A percentile compares a stretch with the other conserved stretches of the same genome.
phyloP scores from a whole-genome alignment of 305 asterid species.

The Solanum chacoense region DNA sequence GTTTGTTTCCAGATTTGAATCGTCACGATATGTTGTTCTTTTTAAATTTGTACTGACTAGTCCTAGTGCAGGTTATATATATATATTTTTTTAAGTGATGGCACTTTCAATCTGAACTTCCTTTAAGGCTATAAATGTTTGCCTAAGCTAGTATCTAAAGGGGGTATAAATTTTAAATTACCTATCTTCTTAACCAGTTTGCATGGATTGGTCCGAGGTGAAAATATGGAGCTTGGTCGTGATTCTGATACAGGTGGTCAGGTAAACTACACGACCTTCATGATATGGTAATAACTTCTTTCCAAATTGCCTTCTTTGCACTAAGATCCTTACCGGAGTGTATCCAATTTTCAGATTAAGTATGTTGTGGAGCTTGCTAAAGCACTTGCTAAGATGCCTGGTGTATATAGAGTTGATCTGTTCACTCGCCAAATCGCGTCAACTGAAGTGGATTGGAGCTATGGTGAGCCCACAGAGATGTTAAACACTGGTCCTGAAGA shows the following conservation, averaged over 20 bases:
- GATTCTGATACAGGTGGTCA: conserved; percentile 98
- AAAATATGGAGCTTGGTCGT: conserved; percentile 96
- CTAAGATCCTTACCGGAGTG: neutral
- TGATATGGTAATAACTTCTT: neutral
- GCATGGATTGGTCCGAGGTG: conserved; percentile 92
- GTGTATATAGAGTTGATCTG: conserved; percentile 71
- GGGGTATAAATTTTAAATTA: conserved; percentile 3
- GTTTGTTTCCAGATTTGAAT: neutral
- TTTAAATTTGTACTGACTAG: neutral
- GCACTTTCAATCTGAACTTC: neutral
- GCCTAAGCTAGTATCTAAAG: neutral
- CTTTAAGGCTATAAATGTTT: neutral
- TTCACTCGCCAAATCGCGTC: conserved; percentile 75
- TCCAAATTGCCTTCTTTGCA: neutral
- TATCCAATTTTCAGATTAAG: conserved; percentile 42
- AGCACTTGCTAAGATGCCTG: conserved; percentile 75
- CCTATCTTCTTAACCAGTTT: conserved; percentile 35
- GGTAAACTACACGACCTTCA: conserved; percentile 22
- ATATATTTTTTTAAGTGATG: neutral
- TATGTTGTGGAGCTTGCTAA: conserved; percentile 88
- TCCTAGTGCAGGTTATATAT: neutral
- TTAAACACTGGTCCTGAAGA: conserved; percentile 46
- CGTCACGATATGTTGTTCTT: neutral
- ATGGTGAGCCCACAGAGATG: conserved; percentile 91
- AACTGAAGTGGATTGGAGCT: conserved; percentile 76